Conservation (phyloP, 1,139 yeast species). For the Suhomyces bribrorum region DNA sequence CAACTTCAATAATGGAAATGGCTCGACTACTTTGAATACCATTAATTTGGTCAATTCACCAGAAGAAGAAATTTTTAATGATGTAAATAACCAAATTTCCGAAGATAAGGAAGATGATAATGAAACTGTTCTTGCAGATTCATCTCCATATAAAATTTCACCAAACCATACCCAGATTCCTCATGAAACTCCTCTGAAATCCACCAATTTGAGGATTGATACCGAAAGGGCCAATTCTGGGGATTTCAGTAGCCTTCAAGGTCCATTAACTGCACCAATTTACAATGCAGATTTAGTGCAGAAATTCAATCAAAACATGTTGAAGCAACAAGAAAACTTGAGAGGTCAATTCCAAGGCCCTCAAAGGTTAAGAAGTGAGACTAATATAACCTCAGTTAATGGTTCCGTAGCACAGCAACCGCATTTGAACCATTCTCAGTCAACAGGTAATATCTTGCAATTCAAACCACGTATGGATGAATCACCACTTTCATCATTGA, state of each 20-base stretch:
- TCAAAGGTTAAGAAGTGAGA: constrained; percentile 1
- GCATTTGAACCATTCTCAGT: constrained; percentile 15
- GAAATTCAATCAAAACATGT: constrained; percentile 18
- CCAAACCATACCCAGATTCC: constrained; percentile 18
- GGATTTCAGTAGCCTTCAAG: constrained; percentile 17
- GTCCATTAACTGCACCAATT: constrained; percentile 42
- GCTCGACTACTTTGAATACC: constrained; percentile 13
- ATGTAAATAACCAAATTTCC: neutral
- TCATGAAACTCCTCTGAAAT: constrained; percentile 14
- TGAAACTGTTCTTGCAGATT: constrained; percentile 43
- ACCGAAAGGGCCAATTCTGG: constrained; percentile 16
- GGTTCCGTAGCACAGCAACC: constrained; percentile 10
- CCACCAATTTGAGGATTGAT: constrained; percentile 22
- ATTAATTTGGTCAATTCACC: constrained; percentile 11
- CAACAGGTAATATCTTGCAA: constrained; percentile 17
- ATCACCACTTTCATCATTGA: constrained; percentile 7
- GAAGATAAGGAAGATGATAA: constrained; percentile 34
- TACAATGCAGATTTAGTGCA: constrained; percentile 28
- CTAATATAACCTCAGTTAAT: neutral
- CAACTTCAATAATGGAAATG: constrained; percentile 15
- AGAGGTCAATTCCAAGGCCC: constrained; percentile 5
- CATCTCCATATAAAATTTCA: constrained; percentile 35
- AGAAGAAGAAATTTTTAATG: constrained; percentile 5
- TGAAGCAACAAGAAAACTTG: constrained; percentile 17
- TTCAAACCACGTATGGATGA: constrained; percentile 5